These are phyloP conservation scores for Pistacia atlantica DNA, from an alignment of 345 rosid species.

Conservation along the genomic window DNA sequence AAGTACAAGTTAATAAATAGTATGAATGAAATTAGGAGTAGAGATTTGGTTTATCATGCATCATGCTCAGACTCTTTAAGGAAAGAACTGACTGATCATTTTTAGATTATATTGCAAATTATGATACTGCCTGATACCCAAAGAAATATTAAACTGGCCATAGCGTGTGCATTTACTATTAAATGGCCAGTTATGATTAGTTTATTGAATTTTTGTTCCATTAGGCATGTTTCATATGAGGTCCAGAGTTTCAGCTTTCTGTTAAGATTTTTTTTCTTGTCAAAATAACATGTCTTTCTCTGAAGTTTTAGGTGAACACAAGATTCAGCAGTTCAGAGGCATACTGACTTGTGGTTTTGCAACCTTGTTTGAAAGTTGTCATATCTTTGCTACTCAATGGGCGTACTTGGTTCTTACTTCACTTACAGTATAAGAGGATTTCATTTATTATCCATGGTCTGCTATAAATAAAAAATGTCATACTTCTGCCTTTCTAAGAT, in stretches of 20 bases:
- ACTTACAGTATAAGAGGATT: background rate
- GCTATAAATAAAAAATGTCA: background rate
- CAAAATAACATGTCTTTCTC: background rate
- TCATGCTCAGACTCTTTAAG: background rate
- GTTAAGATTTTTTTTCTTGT: background rate
- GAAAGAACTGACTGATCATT: background rate
- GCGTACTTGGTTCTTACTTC: background rate
- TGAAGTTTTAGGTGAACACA: background rate
- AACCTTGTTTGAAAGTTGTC: background rate
- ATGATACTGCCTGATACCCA: background rate
- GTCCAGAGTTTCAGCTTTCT: background rate
- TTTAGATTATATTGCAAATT: background rate
- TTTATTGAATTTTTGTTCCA: background rate
- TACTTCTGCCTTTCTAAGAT: background rate
- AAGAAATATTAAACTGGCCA: background rate
- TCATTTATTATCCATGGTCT: background rate
- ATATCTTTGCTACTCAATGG: background rate
- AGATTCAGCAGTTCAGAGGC: conserved; percentile 18
- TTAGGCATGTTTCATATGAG: background rate
- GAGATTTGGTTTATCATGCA: background rate
- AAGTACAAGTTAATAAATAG: background rate
- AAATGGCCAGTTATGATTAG: background rate
- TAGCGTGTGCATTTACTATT: background rate
- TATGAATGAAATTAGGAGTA: background rate
- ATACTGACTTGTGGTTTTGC: background rate